Evolutionary conservation across 1,284 basidiomycete genomes (phyloP), one percentile per base, ranked within the genome.

Genomic region (Phellopilus nigrolimitatus): DNA sequence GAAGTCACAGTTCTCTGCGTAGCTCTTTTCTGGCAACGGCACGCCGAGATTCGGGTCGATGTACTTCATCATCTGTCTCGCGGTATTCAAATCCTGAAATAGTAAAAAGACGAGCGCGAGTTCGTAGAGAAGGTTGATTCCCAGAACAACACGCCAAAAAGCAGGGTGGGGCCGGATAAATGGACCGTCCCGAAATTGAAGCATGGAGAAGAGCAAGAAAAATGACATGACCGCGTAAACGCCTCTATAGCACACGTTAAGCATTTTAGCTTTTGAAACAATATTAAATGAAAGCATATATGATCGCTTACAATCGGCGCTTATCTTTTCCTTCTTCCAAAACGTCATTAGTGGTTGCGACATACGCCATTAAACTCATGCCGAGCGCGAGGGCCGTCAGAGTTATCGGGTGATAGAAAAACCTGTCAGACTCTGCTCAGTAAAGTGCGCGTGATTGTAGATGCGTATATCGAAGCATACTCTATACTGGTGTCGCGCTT

Each of bases 181-280:
- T 22, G 88, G 88, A 0, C 88, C 88, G 63, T 92, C 88, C 51
- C 88, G 83, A 63, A 91, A 91, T 61, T 91, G 89, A 40, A 92
- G 73, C 76, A 88, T 85, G 25, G 85, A 86, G 66, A 91, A 92
- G 50, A 80, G 67, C 49, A 90, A 71, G 65, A 90, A 90, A 41
- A 82, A 75, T 15, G 73, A 73, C 43, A 86, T 71, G 12, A 80
- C 75, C 52, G 88, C 88, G 59, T 86, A 87, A 49, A 78, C 72
- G 34, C 87, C 86, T 54, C 85, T 88, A 59, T 34, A 49, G 41
- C 2, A 37, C 3, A 49, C 46, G 22, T 33, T 45, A 4, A 56
- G 17, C 21, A 10, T 37, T 51, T 49, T 49, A 57, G 47, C 53
- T 34, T 21, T 33, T 42, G 10, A 9, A 19, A 21, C 6, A 39